Evolutionary conservation across 768 basidiomycete species (phyloP), one percentile per base, ranked within the genome.

Genomic region (Strobilomyces dryophilus): DNA sequence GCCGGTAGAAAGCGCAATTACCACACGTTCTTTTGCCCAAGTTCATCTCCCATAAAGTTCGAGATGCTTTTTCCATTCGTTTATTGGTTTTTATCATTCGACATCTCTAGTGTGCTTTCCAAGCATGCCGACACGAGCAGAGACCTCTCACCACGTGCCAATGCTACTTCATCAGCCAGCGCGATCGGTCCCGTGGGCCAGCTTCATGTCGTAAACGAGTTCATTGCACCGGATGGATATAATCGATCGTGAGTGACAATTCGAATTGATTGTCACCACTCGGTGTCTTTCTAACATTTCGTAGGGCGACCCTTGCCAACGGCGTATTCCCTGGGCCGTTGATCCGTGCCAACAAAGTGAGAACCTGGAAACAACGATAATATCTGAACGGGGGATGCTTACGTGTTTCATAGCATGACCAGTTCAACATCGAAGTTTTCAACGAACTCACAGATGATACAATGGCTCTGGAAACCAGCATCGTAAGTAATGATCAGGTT

Each of bases 381-480:
- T 21, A 9, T 27, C 32, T 20, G 21, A 1, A 27, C 14, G n/a
- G 21, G n/a, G 2, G 15, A 15, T 27, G 9, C 45, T 52, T 4
- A 47, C 8, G 5, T 31, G 4, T 8, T 35, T 12, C n/a, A 11
- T 21, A 52, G 51, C 7, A 9, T 15, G 37, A 52, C 32, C 29
- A 20, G 5, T 46, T 52, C n/a, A 5, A 1, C 14, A 18, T 52
- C 7, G 3, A 39, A 18, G 26, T 52, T 8, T 1, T 52, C 2
- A 52, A 52, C 18, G 37, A 40, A 5, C 51, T 52, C 29, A 73
- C 67, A 1, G 76, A 82, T 47, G 55, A 59, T 7, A 71, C 74
- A 5, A 82, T 82, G 79, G 57, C 76, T 39, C 67, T 73, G 47
- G 68, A 68, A 15, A 83, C 82, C 2, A 78, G 74, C 7, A 24